phyloP scores from a whole-genome alignment of 257 asterid genomes.

The Salvia hispanica region DNA sequence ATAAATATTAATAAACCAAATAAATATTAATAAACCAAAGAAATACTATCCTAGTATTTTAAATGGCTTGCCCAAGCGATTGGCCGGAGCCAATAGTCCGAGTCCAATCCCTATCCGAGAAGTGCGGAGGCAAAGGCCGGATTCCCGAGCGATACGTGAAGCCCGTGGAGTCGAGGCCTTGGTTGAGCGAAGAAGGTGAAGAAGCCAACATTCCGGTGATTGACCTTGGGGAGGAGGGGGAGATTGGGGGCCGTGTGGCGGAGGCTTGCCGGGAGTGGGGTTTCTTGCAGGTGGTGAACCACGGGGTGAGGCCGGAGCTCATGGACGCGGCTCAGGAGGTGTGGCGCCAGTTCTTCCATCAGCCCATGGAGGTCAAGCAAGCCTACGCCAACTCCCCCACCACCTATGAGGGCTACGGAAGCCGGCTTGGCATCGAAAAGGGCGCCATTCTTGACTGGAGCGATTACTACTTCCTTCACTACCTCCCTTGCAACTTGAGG shows the following conservation, averaged over 20 bases:
- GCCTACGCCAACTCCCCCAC: constrained; percentile 63
- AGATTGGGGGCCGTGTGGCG: constrained; percentile 32
- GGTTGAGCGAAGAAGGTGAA: not conserved
- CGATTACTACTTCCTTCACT: constrained; percentile 82
- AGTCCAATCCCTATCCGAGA: constrained; percentile 67
- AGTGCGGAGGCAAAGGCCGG: constrained; percentile 38
- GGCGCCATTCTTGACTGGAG: constrained; percentile 95
- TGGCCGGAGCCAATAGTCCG: constrained; percentile 90
- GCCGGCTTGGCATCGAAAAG: constrained; percentile 75
- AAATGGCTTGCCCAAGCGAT: constrained; percentile 37
- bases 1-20: no score
- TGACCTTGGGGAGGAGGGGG: constrained; percentile 34
- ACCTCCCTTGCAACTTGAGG: constrained; percentile 59
- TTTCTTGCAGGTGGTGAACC: constrained; percentile 79
- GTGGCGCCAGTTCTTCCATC: constrained; percentile 75
- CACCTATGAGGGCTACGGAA: constrained; percentile 91
- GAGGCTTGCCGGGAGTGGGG: constrained; percentile 80
- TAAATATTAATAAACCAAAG: no score
- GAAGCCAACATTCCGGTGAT: constrained; percentile 52
- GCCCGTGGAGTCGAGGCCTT: constrained; percentile 49
- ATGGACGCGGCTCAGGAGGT: constrained; percentile 63
- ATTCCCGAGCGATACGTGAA: constrained; percentile 64
- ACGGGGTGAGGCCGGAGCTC: constrained; percentile 60
- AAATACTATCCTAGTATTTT: no score
- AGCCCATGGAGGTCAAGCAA: constrained; percentile 67